These are phyloP conservation scores for Cinnamomum micranthum DNA, from an alignment of 164 flowering plant species.

Conservation along the genomic window DNA sequence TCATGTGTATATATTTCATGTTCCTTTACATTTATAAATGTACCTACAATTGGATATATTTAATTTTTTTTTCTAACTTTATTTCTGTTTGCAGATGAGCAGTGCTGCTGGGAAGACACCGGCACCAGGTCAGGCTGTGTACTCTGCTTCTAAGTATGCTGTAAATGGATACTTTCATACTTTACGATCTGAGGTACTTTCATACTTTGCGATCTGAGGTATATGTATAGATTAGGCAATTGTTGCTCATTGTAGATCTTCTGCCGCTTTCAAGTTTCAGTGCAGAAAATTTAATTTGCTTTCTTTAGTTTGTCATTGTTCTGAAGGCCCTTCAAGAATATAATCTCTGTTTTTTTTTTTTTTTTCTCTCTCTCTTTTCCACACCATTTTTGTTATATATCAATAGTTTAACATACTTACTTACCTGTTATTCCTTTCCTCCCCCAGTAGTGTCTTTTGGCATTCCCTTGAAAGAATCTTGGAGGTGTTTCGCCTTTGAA, in stretches of 20 bases:
- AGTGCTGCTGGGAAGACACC: constrained; percentile 98
- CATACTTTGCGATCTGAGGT: constrained; percentile 96
- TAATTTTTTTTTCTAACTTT: neutral
- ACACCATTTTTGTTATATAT: too few relatives aligned
- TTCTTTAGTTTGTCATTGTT: neutral
- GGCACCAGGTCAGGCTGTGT: constrained; percentile 93
- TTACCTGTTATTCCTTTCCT: too few relatives aligned
- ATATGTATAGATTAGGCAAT: constrained; percentile 5
- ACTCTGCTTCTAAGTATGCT: constrained; percentile 92
- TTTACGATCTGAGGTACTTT: constrained; percentile 62
- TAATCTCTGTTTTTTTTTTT: too few relatives aligned
- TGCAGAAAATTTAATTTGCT: neutral
- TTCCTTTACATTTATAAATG: neutral
- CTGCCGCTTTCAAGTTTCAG: neutral
- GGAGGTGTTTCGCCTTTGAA: too few relatives aligned
- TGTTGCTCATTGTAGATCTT: neutral
- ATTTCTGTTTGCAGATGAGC: constrained; percentile 64
- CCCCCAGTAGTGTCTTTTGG: too few relatives aligned
- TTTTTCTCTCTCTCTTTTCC: too few relatives aligned
- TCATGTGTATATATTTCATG: neutral
- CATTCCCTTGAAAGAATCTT: too few relatives aligned
- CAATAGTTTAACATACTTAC: too few relatives aligned
- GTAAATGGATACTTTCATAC: constrained; percentile 89
- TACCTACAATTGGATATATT: neutral
- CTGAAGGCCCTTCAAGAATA: neutral